Conservation (phyloP, 495 filamentous ascomycete species). For the Penicillium samsonianum region DNA sequence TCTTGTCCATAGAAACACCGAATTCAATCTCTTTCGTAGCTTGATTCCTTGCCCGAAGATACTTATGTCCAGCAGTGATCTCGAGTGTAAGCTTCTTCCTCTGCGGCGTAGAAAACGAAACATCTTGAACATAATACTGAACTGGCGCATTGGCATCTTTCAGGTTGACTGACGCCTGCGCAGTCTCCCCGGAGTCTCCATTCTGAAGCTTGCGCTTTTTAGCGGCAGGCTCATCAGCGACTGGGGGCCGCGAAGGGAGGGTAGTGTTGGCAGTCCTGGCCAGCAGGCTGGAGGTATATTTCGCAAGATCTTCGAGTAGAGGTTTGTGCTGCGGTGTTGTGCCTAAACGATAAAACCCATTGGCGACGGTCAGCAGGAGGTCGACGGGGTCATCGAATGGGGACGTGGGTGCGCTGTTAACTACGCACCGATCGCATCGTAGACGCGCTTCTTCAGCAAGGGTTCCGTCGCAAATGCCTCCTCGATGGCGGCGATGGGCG, state of each 20-base stretch:
- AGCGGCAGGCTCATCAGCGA: constrained; percentile 39
- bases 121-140: constrained; percentile 63
- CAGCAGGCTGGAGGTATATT: constrained; percentile 48
- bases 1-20: constrained; percentile 66
- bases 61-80: constrained; percentile 56
- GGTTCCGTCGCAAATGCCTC: constrained; percentile 49
- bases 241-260: constrained; percentile 27
- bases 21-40: constrained; percentile 66
- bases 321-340: constrained; percentile 41
- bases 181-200: constrained; percentile 40
- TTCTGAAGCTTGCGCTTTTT: constrained; percentile 61
- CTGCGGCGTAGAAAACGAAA: constrained; percentile 78
- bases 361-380: constrained; percentile 19
- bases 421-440: constrained; percentile 52
- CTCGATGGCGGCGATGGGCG: constrained; percentile 41
- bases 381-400: constrained; percentile 10
- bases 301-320: constrained; percentile 53
- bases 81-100: constrained; percentile 89
- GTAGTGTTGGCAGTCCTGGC: constrained; percentile 35
- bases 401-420: constrained; percentile 23
- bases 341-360: constrained; percentile 28
- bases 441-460: constrained; percentile 47
- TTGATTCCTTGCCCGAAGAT: constrained; percentile 68
- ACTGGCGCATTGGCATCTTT: constrained; percentile 38
- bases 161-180: constrained; percentile 45